Conservation (phyloP, 192 early-diverging fungal species). For the Radiomyces spectabilis region DNA sequence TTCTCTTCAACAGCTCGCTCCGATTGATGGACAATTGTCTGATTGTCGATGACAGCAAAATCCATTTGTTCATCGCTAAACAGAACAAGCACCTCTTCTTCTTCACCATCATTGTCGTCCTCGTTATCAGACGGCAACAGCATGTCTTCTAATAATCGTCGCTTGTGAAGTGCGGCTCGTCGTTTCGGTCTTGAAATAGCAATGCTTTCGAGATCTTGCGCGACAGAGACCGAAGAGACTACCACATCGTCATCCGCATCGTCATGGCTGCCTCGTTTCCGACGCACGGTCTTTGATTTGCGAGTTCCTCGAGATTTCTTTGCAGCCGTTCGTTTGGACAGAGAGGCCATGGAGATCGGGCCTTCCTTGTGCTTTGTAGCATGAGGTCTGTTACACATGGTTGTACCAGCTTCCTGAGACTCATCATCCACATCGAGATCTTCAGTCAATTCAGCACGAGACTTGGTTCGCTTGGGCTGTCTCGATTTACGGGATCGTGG, state of each 20-base stretch:
- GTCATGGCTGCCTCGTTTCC: no score
- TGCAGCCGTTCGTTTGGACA: background rate
- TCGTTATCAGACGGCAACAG: constrained; percentile 20
- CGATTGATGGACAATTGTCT: constrained; percentile 24
- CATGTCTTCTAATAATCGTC: constrained; percentile 27
- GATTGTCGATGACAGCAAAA: constrained; percentile 19
- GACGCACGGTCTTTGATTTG: constrained; percentile 3
- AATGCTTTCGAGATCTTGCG: constrained; percentile 18
- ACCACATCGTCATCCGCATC: background rate
- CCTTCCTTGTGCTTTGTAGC: constrained; percentile 1
- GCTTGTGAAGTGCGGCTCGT: constrained; percentile 28
- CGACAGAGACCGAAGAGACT: background rate
- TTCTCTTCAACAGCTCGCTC: no score
- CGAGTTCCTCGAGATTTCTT: background rate
- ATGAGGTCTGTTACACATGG: no score
- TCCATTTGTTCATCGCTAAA: constrained; percentile 28
- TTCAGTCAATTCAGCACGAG: constrained; percentile 6
- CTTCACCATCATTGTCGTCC: constrained; percentile 4
- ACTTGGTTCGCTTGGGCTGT: constrained; percentile 1
- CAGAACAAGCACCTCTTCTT: constrained; percentile 5
- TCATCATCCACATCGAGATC: constrained; percentile 1
- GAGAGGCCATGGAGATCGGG: constrained; percentile 10
- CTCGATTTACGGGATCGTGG: background rate
- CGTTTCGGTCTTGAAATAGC: constrained; percentile 19
- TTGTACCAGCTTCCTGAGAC: background rate